phyloP scores from a whole-genome alignment of 1,139 yeast genomes.

The Protomyces macrosporus region DNA sequence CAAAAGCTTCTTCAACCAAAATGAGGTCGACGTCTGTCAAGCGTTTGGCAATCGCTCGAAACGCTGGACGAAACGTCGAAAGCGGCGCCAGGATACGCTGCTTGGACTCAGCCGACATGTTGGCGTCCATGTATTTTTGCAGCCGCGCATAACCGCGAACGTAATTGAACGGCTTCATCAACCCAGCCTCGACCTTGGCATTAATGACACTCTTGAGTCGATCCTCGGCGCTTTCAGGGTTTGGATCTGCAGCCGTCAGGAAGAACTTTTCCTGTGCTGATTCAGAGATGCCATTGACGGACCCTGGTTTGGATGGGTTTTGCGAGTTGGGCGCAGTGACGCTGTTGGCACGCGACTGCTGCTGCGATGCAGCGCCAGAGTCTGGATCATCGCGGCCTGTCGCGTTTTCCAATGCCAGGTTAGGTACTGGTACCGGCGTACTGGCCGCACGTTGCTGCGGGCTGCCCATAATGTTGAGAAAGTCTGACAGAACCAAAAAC shows the following conservation, averaged over 20 bases:
- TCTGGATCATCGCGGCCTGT: not conserved
- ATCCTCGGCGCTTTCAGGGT: slow-evolving; percentile 84
- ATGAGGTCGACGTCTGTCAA: slow-evolving; percentile 87
- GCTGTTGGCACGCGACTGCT: not conserved
- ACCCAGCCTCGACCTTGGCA: slow-evolving; percentile 91
- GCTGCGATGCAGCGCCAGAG: not conserved
- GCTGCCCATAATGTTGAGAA: slow-evolving; percentile 83
- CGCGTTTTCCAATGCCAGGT: not conserved
- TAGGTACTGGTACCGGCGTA: not conserved
- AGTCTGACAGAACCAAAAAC: slow-evolving; percentile 83
- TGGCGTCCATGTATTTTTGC: slow-evolving; percentile 86
- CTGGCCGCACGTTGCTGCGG: slow-evolving; percentile 40
- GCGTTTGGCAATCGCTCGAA: slow-evolving; percentile 85
- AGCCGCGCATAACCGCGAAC: slow-evolving; percentile 89
- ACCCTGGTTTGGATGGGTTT: not conserved
- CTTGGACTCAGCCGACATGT: slow-evolving; percentile 79
- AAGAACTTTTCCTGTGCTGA: slow-evolving; percentile 91
- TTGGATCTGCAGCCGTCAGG: slow-evolving; percentile 94
- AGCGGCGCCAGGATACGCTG: slow-evolving; percentile 86
- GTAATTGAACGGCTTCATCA: slow-evolving; percentile 86
- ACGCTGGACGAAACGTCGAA: slow-evolving; percentile 84
- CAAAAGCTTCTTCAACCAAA: slow-evolving; percentile 89
- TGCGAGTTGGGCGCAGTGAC: slow-evolving; percentile 24
- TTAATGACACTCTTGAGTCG: slow-evolving; percentile 89
- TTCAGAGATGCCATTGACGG: slow-evolving; percentile 39